These are phyloP conservation scores for Metarhizium anisopliae DNA, from an alignment of 2,329 filamentous ascomycete species.

Conservation along the genomic window DNA sequence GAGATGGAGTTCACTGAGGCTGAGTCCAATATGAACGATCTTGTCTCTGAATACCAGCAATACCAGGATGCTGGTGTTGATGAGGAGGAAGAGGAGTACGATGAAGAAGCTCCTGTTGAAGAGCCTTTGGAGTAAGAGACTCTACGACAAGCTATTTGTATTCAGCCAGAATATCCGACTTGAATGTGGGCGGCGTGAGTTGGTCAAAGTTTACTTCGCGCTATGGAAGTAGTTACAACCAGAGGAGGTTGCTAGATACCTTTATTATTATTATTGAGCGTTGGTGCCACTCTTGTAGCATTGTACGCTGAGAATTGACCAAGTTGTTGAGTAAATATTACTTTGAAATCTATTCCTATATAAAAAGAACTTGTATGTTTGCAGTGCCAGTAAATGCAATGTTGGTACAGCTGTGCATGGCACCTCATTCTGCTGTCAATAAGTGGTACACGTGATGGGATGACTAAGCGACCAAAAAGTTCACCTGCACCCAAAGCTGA, in stretches of 20 bases:
- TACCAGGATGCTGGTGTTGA: conserved; percentile 99
- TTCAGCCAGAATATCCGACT: background rate
- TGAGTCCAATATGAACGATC: conserved; percentile 99
- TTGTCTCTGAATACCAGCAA: conserved; percentile 99
- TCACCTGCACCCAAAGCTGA: background rate
- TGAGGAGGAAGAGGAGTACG: conserved; percentile 94
- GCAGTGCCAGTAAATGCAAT: background rate
- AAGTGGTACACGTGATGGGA: conserved; percentile 3
- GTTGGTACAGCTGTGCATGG: background rate
- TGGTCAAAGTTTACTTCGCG: conserved; percentile 21
- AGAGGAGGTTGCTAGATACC: conserved; percentile 9
- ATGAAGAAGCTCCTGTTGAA: conserved; percentile 63
- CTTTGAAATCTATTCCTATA: background rate
- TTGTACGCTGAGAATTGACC: background rate
- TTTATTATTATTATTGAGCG: conserved; percentile 2
- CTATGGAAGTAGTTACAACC: conserved; percentile 12
- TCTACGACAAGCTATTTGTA: background rate
- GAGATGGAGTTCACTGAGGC: conserved; percentile 99
- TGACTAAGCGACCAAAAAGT: conserved; percentile 13
- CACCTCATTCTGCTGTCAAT: background rate
- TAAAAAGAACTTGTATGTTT: background rate
- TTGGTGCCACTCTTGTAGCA: background rate
- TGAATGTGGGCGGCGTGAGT: background rate
- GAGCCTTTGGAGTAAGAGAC: conserved; percentile 54
- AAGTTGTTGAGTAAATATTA: conserved; percentile 1